phyloP scores from a whole-genome alignment of 768 basidiomycete species.

The Termitomyces sp. region DNA sequence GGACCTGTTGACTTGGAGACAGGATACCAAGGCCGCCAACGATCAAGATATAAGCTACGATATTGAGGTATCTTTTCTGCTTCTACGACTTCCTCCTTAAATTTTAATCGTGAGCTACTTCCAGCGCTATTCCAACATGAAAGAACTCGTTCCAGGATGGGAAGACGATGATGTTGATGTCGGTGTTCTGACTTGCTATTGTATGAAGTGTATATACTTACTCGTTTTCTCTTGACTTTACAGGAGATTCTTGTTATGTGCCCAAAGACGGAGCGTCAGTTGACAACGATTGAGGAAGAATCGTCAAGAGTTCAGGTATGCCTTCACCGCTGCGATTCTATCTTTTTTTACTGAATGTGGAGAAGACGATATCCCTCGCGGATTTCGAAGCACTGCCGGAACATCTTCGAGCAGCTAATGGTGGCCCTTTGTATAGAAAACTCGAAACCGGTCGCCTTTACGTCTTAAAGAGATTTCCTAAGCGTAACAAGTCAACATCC shows the following conservation, averaged over 20 bases:
- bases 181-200: slow-evolving; percentile 4
- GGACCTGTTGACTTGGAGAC: not conserved
- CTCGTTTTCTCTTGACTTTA: not conserved
- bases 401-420: slow-evolving; percentile 2
- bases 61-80: slow-evolving; percentile 32
- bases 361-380: slow-evolving; percentile 21
- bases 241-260: slow-evolving; percentile 50
- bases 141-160: slow-evolving; percentile 42
- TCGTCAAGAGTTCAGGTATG: slow-evolving; percentile 19
- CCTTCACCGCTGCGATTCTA: not conserved
- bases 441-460: slow-evolving; percentile 31
- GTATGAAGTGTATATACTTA: not conserved
- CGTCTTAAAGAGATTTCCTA: slow-evolving; percentile 22
- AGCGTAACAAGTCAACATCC: slow-evolving; percentile 15
- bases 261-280: slow-evolving; percentile 27
- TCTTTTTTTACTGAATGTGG: not conserved
- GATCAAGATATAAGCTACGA: slow-evolving; percentile 34
- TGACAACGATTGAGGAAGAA: slow-evolving; percentile 33
- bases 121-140: slow-evolving; percentile 39
- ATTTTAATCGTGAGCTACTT: not conserved
- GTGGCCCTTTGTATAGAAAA: slow-evolving; percentile 19
- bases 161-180: slow-evolving; percentile 49
- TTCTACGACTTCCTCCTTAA: not conserved
- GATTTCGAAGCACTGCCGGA: slow-evolving; percentile 31
- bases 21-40: not conserved